Evolutionary conservation across 1,284 basidiomycete species (phyloP), one percentile per base, ranked within the genome.

Genomic region (Trametes hirsuta): DNA sequence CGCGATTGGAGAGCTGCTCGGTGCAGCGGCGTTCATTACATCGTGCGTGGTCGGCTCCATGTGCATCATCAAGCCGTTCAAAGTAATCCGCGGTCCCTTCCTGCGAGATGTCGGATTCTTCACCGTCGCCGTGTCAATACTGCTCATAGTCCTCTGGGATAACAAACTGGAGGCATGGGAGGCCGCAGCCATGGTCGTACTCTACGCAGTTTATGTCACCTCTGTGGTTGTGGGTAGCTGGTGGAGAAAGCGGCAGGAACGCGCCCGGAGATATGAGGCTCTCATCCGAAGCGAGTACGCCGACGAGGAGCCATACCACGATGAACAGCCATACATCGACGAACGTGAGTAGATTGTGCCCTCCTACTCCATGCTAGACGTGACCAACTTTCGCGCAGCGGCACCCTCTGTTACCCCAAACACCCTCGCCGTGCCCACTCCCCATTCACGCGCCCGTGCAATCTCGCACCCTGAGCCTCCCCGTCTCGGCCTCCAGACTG

Each of bases 21-120:
- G 97, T 14, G 97, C 97, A 1, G 96, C 97, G 1, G 87, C 93
- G 1, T 99, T 98, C 77, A 97, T 98, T 73, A 89, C 95, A 21
- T 94, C 94, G 2, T 95, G 96, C 69, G 95, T 99, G 41, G 95
- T 93, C 3, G 97, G 97, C 6, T 92, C 91, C 15, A 97, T 99
- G 87, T 96, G 95, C 70, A 89, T 99, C 72, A 93, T 98, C 72
- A 90, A 90, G 61, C 95, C 95, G 0, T 99, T 99, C 77, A 83
- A 86, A 64, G 94, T 98, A 15, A 82, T 90, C 35, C 84, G 81
- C 0, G 80, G 82, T 40, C 88, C 93, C 0, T 98, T 99, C 76
- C 77, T 97, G 14, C 88, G 97, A 37, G 97, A 99, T 73, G 91
- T 96, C 34, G 88, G 92, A 18, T 98, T 98, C 81, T 98, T 98